Base-by-base conservation (phyloP, 441 rosid species). In the Hypseocharis bilobata region DNA sequence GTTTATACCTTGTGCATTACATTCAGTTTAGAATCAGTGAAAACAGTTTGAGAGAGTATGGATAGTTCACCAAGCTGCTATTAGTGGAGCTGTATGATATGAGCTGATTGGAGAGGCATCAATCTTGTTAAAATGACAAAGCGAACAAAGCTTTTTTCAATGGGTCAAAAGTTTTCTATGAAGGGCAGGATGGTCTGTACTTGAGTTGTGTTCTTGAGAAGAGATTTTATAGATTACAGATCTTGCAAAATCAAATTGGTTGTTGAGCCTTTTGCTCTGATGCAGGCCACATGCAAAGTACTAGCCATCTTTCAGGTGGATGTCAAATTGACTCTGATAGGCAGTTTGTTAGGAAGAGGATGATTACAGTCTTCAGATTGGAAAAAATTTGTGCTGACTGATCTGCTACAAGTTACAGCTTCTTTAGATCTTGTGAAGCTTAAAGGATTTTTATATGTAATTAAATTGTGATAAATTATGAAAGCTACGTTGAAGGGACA, bases 11-110 rank as follows among this genome's bases (percentile, higher is more conserved):
- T 72, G 6, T 63, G 45, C 45, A 22, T 67, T 25, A 3, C 64
- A 62, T 71, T 70, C 61, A 16, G 23, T 78, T 60, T 67, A 64
- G 62, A 63, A 63, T 51, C n/a, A n/a, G n/a, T n/a, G n/a, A n/a
- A n/a, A n/a, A n/a, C n/a, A n/a, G n/a, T n/a, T n/a, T n/a, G n/a
- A n/a, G n/a, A n/a, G n/a, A n/a, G n/a, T n/a, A n/a, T n/a, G n/a
- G n/a, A n/a, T n/a, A n/a, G n/a, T n/a, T n/a, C n/a, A n/a, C n/a
- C n/a, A n/a, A n/a, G 40, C 22, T 63, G 62, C 70, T 64, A 66
- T 57, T 25, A 22, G 27, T 30, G 64, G 75, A 64, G 65, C 60
- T 55, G n/a, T n/a, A 28, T 13, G 6, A 45, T 44, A 47, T 32
- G 65, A 65, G 17, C 55, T 62, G 58, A 55, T 45, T 64, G 36